Conservation (phyloP, 257 asterid genomes). For the Scutellaria barbata region DNA sequence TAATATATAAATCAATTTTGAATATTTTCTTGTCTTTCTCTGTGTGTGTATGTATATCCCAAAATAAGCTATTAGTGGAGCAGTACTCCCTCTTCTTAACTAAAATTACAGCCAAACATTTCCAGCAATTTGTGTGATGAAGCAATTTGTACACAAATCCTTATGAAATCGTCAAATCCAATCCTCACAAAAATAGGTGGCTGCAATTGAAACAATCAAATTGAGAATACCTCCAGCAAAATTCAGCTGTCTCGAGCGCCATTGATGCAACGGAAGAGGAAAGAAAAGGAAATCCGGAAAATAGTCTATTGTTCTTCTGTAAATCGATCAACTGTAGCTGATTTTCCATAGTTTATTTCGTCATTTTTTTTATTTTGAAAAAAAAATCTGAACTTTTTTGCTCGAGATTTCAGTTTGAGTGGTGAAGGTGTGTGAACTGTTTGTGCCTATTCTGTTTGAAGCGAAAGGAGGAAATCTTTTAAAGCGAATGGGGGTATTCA, state of each 20-base stretch:
- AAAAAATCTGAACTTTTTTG: neutral
- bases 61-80: too few relatives aligned
- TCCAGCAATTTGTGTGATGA: too few relatives aligned
- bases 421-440: conserved; percentile 8
- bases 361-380: neutral
- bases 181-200: conserved; percentile 15
- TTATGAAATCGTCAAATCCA: too few relatives aligned
- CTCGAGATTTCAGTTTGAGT: neutral
- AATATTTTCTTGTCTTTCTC: too few relatives aligned
- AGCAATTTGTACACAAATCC: too few relatives aligned
- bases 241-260: conserved; percentile 14
- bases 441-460: conserved; percentile 19
- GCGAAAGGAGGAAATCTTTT: conserved; percentile 14
- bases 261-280: conserved; percentile 24
- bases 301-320: conserved; percentile 6
- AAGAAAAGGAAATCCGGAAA: conserved; percentile 1
- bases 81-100: too few relatives aligned
- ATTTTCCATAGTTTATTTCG: neutral
- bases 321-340: conserved; percentile 7
- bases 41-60: too few relatives aligned
- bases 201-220: conserved; percentile 2
- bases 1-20: too few relatives aligned
- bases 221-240: conserved; percentile 24
- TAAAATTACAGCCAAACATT: too few relatives aligned
- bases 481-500: conserved; percentile 10